Evolutionary conservation across 305 asterid genomes (phyloP).

Genomic region (Fraxinus platypoda): DNA sequence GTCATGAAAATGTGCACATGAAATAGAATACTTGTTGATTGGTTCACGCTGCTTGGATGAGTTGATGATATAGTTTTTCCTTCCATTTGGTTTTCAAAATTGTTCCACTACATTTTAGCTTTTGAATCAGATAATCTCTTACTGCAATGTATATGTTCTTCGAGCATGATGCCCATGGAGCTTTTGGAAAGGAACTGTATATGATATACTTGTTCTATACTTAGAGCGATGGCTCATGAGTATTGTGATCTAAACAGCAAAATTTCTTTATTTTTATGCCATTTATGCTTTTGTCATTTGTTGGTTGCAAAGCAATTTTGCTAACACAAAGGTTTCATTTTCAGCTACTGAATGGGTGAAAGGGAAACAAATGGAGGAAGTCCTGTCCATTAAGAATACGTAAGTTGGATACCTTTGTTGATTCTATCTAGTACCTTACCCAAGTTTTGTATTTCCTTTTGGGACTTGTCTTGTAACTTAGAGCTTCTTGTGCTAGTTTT

Average conservation of each 20-base stretch:
- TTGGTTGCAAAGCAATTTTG: neutral
- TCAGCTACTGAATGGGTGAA: slow-evolving; percentile 97
- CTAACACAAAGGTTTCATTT: slow-evolving; percentile 9
- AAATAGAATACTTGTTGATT: neutral
- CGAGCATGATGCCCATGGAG: neutral
- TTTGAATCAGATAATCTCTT: neutral
- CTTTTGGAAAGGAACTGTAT: neutral
- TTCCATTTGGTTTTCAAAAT: neutral
- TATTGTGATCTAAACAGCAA: neutral
- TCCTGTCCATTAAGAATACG: slow-evolving; percentile 82
- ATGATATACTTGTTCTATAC: neutral
- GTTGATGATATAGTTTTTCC: neutral
- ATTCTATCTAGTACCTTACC: neutral
- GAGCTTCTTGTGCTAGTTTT: neutral
- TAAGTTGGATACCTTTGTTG: slow-evolving; percentile 36
- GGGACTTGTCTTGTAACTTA: neutral
- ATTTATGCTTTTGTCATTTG: neutral
- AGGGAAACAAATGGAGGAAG: slow-evolving; percentile 89
- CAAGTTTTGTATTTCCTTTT: neutral
- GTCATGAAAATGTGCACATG: neutral
- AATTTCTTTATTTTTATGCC: neutral
- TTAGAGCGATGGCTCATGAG: neutral
- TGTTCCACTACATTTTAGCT: neutral
- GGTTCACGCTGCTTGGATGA: neutral
- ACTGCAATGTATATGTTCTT: neutral